Evolutionary conservation across 345 rosid genomes (phyloP), one percentile per base, ranked within the genome.

Genomic region (Aquilaria malaccensis): DNA sequence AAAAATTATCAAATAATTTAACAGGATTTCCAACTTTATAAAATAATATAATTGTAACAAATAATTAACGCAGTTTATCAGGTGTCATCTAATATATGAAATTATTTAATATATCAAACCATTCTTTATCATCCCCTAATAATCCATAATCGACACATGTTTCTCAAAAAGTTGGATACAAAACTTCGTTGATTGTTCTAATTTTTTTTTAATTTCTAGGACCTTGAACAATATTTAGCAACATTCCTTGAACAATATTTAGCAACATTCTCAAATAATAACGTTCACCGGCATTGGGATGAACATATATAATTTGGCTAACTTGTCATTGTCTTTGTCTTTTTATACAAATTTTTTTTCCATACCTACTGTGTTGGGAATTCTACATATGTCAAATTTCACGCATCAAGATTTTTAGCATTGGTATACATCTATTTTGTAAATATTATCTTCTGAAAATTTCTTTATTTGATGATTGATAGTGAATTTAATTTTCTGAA

Each of bases 341-440:
- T 0, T 0, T 13, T 0, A 10, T 13, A 46, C 48, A 67, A 2
- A 9, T 41, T 0, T 51, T 59, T 4, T 66, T 52, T 0, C 66
- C 58, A 62, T 9, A 45, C 49, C 51, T 22, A 22, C 7, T 29
- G 0, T 4, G 33, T 37, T 9, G 58, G 30, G 33, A 52, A 41
- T 5, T 62, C 29, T 10, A 2, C 41, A 29, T 14, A 52, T 4
- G 32, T 15, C 1, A 33, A 14, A 0, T 2, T 0, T 13, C 46
- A 3, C 13, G 11, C 66, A 1, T 22, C n/a, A 1, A 7, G 0
- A 43, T 15, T 0, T 2, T 0, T 0, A 2, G 5, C 2, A 6
- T 52, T 52, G 0, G 50, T 7, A 2, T 4, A 3, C 49, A 62
- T 9, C 58, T 32, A 62, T 3, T 51, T 12, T 4, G 37, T 62